Evolutionary conservation across 257 asterid genomes (phyloP), one percentile per base, ranked within the genome.

Genomic region (Leonotis leonurus): DNA sequence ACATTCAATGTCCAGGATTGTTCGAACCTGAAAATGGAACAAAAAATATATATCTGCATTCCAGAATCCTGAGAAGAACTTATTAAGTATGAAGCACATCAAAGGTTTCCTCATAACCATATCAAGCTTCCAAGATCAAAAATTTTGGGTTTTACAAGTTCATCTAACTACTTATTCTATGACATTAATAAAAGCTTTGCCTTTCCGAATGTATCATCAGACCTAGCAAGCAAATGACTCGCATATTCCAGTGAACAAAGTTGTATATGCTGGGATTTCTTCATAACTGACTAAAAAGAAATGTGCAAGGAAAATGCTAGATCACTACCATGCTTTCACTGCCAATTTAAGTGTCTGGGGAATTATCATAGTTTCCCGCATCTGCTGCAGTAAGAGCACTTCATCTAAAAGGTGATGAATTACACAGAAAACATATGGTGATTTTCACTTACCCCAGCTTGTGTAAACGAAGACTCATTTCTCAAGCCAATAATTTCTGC

Each of bases 401-500:
- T n/a, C n/a, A n/a, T n/a, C n/a, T n/a, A n/a, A n/a, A n/a, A n/a
- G n/a, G n/a, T n/a, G n/a, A n/a, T n/a, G n/a, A n/a, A n/a, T n/a
- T n/a, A n/a, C n/a, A n/a, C n/a, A n/a, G n/a, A n/a, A n/a, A n/a
- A 59, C 18, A 39, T 20, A 52, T 26, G 58, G 58, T 27, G 30
- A n/a, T 62, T 16, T 60, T 51, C 73, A 83, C 98, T 80, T 75
- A 93, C 99, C 24, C 99, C 97, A 12, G 95, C 95, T 77, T 84
- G 88, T 70, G 75, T 65, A 57, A 93, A 87, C 77, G 88, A 83
- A 54, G 96, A 87, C 35, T 79, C 96, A 64, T 93, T 89, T 67
- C 97, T 81, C 20, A 87, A 78, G 62, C 94, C 99, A 73, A 93
- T 82, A 83, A 93, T 93, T 76, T 87, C 97, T 3, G 99, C 97